Percentiles rank a stretch among this genome's conserved stretches.
phyloP scores from a whole-genome alignment of 352 stramenopile species.

The Phytophthora sojae region DNA sequence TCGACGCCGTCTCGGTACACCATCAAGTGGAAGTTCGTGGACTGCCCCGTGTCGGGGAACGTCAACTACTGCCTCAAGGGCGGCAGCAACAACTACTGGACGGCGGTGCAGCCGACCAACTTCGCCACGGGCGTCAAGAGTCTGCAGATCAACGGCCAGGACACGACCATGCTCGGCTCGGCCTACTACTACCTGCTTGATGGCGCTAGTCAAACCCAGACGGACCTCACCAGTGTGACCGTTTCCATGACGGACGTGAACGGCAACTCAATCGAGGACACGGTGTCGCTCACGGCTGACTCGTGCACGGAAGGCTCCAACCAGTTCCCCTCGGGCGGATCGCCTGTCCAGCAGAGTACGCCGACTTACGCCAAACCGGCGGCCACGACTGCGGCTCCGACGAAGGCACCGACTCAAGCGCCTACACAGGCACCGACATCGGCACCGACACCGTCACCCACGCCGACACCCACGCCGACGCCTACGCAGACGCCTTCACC shows the following conservation, averaged over 20 bases:
- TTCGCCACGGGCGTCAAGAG: constrained; percentile 43
- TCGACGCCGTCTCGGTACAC: constrained; percentile 44
- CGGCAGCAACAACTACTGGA: constrained; percentile 60
- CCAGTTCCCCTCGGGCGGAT: constrained; percentile 48
- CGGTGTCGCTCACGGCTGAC: constrained; percentile 56
- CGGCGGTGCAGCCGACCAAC: constrained; percentile 57
- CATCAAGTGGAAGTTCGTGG: constrained; percentile 63
- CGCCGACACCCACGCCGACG: constrained; percentile 9
- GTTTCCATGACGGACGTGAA: constrained; percentile 66
- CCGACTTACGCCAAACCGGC: constrained; percentile 16
- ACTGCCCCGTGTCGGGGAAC: constrained; percentile 56
- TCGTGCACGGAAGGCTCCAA: constrained; percentile 55
- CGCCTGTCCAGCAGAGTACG: constrained; percentile 14
- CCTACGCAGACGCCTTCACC: constrained; percentile 30
- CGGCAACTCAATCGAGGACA: constrained; percentile 66
- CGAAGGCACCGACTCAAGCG: constrained; percentile 18
- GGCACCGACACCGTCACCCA: constrained; percentile 29
- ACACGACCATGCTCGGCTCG: constrained; percentile 67
- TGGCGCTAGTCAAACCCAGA: constrained; percentile 39
- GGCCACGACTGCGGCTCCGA: constrained; percentile 9
- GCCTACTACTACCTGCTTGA: constrained; percentile 75
- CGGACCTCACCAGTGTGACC: constrained; percentile 41
- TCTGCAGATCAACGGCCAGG: constrained; percentile 61
- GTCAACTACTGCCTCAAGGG: constrained; percentile 66
- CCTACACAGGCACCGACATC: constrained; percentile 17